Evolutionary conservation across 371 early-diverging fungal genomes (phyloP).

Genomic region (Syncephalis plumigaleata): DNA sequence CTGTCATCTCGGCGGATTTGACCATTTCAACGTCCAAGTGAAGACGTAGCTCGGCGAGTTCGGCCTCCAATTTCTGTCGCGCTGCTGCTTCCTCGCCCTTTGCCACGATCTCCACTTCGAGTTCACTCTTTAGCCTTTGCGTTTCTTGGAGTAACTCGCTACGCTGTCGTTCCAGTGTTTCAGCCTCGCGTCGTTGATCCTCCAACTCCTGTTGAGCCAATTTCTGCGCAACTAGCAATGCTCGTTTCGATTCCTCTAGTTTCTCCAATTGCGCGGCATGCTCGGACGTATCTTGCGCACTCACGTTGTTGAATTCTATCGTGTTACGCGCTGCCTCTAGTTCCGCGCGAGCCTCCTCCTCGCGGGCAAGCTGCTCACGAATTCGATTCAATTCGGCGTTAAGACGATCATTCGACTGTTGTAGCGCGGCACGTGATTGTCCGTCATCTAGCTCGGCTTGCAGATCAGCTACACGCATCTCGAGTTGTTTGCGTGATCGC

Average conservation of each 20-base stretch:
- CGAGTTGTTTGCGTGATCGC: conserved; percentile 34
- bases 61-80: conserved; percentile 11
- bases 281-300: conserved; percentile 31
- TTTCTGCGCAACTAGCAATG: conserved; percentile 49
- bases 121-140: conserved; percentile 30
- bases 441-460: conserved; percentile 29
- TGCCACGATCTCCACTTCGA: conserved; percentile 40
- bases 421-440: conserved; percentile 27
- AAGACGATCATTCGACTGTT: conserved; percentile 32
- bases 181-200: conserved; percentile 44
- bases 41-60: conserved; percentile 19
- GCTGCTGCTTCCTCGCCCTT: conserved; percentile 23
- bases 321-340: conserved; percentile 22
- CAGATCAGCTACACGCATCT: conserved; percentile 35
- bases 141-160: conserved; percentile 44
- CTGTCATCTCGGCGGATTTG: conserved; percentile 29
- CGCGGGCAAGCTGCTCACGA: conserved; percentile 40
- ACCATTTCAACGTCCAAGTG: conserved; percentile 17
- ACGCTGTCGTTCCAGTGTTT: conserved; percentile 18
- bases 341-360: conserved; percentile 26
- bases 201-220: conserved; percentile 59
- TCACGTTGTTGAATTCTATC: conserved; percentile 28
- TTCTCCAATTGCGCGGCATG: conserved; percentile 48
- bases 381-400: conserved; percentile 43
- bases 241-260: conserved; percentile 58